phyloP scores from a whole-genome alignment of 1,139 yeast genomes.

The Sugiyamaella japonica region DNA sequence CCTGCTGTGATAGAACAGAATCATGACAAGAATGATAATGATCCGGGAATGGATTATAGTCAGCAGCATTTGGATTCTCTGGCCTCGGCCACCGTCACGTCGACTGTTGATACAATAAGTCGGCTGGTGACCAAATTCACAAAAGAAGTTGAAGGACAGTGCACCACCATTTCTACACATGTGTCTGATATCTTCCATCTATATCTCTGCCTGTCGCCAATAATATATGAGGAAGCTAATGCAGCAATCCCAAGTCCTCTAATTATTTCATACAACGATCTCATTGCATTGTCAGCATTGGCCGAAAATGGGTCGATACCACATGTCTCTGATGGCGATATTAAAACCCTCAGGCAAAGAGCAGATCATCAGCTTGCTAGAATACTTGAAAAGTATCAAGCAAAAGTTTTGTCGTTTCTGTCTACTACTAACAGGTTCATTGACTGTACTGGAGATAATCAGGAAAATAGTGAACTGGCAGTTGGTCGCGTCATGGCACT shows the following conservation, averaged over 20 bases:
- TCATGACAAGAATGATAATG: neutral
- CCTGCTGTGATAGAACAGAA: slow-evolving; percentile 4
- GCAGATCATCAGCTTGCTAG: slow-evolving; percentile 22
- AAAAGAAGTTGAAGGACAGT: slow-evolving; percentile 23
- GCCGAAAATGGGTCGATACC: slow-evolving; percentile 16
- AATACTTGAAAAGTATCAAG: slow-evolving; percentile 22
- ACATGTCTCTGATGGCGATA: slow-evolving; percentile 20
- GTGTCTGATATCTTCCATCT: slow-evolving; percentile 33
- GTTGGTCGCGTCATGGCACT: slow-evolving; percentile 27
- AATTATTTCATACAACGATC: slow-evolving; percentile 32
- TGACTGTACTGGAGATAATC: slow-evolving; percentile 29
- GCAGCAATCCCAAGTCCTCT: slow-evolving; percentile 21
- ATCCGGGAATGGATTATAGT: neutral
- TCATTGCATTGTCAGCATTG: slow-evolving; percentile 20
- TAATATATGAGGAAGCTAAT: slow-evolving; percentile 24
- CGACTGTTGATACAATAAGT: slow-evolving; percentile 19
- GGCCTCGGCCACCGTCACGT: slow-evolving; percentile 13
- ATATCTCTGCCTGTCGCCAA: slow-evolving; percentile 33
- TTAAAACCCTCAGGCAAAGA: slow-evolving; percentile 20
- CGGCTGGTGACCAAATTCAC: slow-evolving; percentile 19
- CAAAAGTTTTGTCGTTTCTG: slow-evolving; percentile 18
- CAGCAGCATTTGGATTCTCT: slow-evolving; percentile 3
- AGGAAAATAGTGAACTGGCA: slow-evolving; percentile 30
- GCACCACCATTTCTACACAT: slow-evolving; percentile 20
- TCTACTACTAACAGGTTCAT: slow-evolving; percentile 29